Conservation (phyloP, 169 alveolate genomes). For the Eimeria praecox region DNA sequence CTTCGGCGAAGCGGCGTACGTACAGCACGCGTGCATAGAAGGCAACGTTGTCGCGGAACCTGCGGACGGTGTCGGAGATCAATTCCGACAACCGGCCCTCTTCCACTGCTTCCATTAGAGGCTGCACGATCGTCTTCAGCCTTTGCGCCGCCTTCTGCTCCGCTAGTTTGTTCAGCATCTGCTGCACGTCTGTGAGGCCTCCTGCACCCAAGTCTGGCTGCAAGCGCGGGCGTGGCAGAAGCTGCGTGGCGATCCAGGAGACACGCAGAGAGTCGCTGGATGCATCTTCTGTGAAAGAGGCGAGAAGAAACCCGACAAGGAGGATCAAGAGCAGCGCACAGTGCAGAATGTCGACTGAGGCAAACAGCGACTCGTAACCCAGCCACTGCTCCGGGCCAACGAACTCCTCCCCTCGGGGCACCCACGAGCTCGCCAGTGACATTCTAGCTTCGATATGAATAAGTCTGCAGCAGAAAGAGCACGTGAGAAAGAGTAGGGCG, state of each 20-base stretch:
- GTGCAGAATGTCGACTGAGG: conserved; percentile 58
- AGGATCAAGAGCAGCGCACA: conserved; percentile 49
- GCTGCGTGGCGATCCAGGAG: conserved; percentile 75
- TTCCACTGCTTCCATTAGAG: conserved; percentile 30
- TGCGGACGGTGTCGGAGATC: not conserved
- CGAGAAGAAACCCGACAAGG: conserved; percentile 70
- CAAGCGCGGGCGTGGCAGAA: conserved; percentile 77
- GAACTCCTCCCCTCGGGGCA: conserved; percentile 68
- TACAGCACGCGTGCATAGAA: conserved; percentile 73
- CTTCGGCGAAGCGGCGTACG: conserved; percentile 81
- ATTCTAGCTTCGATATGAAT: not conserved
- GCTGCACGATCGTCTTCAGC: not conserved
- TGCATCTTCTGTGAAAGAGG: conserved; percentile 73
- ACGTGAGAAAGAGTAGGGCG: too few relatives aligned
- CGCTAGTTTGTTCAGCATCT: conserved; percentile 60
- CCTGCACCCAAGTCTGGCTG: conserved; percentile 22
- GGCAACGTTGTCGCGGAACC: not conserved
- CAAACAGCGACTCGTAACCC: conserved; percentile 67
- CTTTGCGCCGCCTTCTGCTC: conserved; percentile 64
- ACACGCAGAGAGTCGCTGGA: conserved; percentile 66
- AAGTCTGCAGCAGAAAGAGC: not conserved
- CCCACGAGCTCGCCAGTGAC: conserved; percentile 28
- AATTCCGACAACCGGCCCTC: conserved; percentile 39
- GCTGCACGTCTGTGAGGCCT: conserved; percentile 65
- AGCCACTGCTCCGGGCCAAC: conserved; percentile 64